Base-by-base conservation (phyloP, 805 yeast genomes). In the Hanseniaspora taiwanica region DNA sequence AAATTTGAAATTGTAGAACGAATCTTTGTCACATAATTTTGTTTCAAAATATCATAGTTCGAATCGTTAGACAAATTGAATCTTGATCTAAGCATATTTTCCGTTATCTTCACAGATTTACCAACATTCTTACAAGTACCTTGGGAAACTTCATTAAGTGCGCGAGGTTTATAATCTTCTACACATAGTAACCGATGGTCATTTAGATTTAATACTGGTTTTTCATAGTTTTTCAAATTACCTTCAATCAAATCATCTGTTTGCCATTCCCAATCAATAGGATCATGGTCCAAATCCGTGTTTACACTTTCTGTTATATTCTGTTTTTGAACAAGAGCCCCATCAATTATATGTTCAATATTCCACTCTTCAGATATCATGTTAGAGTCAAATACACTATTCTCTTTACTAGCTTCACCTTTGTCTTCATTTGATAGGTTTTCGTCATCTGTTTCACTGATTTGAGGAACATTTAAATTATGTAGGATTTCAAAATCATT, bases 1-100 rank as follows among this genome's bases (percentile, higher is more conserved):
- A 91, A 67, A 48, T 89, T 84, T 35, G 96, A 94, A 51, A 91
- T 77, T 6, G 94, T 93, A 2, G 95, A 76, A 57, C 98, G 77
- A 27, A 89, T 83, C 64, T 84, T 89, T 31, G 93, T 76, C 56
- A 86, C 94, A 56, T 87, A 86, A 52, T 85, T 87, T 42, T 77
- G 81, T 53, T 81, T 81, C 48, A 91, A 65, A 40, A 80, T 62
- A 43, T 84, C 94, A 58, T 91, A 91, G 34, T 80, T 81, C 35
- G 73, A 71, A 59, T 91, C 98, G 59, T 91, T 91, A 6, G 96
- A 86, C 31, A 89, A 70, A 56, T 83, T 81, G 60, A 81, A 85
- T 47, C 81, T 78, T 43, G 68, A 56, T 32, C 32, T 40, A 27
- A 71, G 68, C 17, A 84, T 6, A 16, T 27, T 35, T 2, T 41